Evolutionary conservation across 768 basidiomycete genomes (phyloP).

Genomic region (Macrolepiota albuminosa): DNA sequence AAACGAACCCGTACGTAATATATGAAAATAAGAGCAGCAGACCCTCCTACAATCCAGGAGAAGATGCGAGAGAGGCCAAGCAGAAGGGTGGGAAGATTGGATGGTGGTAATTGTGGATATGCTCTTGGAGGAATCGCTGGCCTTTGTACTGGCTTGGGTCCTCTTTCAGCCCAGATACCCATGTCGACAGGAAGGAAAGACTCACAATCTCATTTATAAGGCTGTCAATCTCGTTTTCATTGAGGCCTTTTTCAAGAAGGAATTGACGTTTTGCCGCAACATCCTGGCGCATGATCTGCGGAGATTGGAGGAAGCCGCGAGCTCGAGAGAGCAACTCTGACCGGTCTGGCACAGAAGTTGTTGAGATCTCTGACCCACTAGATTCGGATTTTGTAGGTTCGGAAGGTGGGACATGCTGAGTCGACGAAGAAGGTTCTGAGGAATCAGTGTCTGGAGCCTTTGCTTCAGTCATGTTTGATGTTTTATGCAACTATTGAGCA

Average conservation of each 20-base stretch:
- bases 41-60: constrained; percentile 64
- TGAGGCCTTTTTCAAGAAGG: constrained; percentile 66
- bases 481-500: neutral
- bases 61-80: constrained; percentile 56
- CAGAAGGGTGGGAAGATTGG: constrained; percentile 63
- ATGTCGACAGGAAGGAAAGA: neutral
- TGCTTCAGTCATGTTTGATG: constrained; percentile 2
- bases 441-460: neutral
- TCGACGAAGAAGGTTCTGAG: neutral
- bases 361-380: neutral
- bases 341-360: constrained; percentile 20
- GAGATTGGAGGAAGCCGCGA: constrained; percentile 60
- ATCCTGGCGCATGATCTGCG: constrained; percentile 60
- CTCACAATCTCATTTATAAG: constrained; percentile 56
- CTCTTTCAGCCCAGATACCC: neutral
- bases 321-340: constrained; percentile 49
- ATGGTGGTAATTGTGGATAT: constrained; percentile 68
- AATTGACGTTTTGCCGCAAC: constrained; percentile 53
- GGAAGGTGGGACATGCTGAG: neutral
- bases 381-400: neutral
- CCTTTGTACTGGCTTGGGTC: constrained; percentile 24
- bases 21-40: constrained; percentile 50
- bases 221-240: constrained; percentile 51
- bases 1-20: constrained; percentile 53
- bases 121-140: constrained; percentile 66